phyloP scores from a whole-genome alignment of 352 stramenopile species.

The Blastocystis sp. region DNA sequence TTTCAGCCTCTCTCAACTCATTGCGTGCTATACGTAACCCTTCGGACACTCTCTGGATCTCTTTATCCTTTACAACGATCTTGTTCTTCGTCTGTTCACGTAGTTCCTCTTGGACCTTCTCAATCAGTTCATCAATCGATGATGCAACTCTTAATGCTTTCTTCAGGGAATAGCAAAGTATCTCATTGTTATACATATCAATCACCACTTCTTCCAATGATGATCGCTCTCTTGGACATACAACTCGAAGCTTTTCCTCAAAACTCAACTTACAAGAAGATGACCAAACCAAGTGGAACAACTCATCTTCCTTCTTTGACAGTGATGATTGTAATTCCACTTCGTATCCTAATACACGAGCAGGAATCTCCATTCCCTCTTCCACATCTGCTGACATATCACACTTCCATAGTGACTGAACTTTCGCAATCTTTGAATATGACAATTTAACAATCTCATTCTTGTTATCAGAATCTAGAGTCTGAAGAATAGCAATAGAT shows the following conservation, averaged over 20 bases:
- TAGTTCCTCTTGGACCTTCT: neutral
- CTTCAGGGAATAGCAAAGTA: neutral
- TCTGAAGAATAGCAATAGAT: too few species aligned
- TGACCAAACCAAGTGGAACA: neutral
- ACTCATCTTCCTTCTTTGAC: neutral
- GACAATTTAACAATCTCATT: too few species aligned
- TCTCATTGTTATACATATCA: neutral
- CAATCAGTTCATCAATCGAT: neutral
- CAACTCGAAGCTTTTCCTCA: neutral
- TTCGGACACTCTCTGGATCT: neutral
- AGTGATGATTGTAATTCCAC: neutral
- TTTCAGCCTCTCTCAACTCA: too few species aligned
- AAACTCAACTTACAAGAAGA: neutral
- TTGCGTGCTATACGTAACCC: neutral
- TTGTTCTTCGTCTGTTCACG: neutral
- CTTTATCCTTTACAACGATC: neutral
- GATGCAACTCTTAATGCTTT: neutral
- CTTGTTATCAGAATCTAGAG: too few species aligned
- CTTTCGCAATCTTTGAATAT: too few species aligned
- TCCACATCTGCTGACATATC: neutral
- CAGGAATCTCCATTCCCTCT: neutral
- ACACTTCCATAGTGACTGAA: neutral
- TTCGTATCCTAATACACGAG: neutral
- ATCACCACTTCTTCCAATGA: neutral
- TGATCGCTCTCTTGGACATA: constrained; percentile 1